Conservation (phyloP, 1,284 basidiomycete genomes). For the Rhizoctonia solani region DNA sequence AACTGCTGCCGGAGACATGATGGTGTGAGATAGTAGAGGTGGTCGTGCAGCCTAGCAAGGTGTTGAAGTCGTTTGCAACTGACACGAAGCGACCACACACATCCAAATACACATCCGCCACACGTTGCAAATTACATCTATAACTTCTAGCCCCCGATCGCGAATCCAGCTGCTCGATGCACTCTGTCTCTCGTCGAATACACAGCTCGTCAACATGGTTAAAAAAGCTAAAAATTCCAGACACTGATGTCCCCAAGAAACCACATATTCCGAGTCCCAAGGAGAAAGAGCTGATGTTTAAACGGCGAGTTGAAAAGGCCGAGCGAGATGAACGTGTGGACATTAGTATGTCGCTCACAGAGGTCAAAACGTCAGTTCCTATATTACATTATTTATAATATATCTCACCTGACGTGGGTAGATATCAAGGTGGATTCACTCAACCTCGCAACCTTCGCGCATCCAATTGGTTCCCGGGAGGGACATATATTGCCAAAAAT, state of each 20-base stretch:
- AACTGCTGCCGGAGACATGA: constrained; percentile 39
- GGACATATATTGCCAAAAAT: constrained; percentile 43
- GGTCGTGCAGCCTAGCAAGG: constrained; percentile 2
- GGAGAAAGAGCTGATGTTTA: constrained; percentile 22
- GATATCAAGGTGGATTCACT: constrained; percentile 50
- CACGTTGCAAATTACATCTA: not conserved
- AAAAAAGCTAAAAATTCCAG: constrained; percentile 2
- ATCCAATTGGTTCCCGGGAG: constrained; percentile 49
- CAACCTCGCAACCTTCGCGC: constrained; percentile 49
- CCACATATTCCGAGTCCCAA: not conserved
- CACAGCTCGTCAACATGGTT: not conserved
- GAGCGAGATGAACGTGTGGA: constrained; percentile 53
- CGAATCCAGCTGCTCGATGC: too few relatives aligned
- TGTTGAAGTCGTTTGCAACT: constrained; percentile 1
- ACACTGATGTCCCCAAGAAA: not conserved
- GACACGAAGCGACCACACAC: not conserved
- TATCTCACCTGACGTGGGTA: constrained; percentile 33
- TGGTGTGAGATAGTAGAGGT: constrained; percentile 12
- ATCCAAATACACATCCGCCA: not conserved
- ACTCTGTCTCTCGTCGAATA: not conserved
- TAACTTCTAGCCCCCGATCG: not conserved
- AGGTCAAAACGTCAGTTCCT: constrained; percentile 46
- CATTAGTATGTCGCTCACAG: constrained; percentile 48
- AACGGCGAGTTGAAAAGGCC: constrained; percentile 46
- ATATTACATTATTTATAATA: not conserved